Percentiles rank a stretch among this genome's conserved stretches.
phyloP scores from a whole-genome alignment of 441 rosid genomes.

The Viola pubescens region DNA sequence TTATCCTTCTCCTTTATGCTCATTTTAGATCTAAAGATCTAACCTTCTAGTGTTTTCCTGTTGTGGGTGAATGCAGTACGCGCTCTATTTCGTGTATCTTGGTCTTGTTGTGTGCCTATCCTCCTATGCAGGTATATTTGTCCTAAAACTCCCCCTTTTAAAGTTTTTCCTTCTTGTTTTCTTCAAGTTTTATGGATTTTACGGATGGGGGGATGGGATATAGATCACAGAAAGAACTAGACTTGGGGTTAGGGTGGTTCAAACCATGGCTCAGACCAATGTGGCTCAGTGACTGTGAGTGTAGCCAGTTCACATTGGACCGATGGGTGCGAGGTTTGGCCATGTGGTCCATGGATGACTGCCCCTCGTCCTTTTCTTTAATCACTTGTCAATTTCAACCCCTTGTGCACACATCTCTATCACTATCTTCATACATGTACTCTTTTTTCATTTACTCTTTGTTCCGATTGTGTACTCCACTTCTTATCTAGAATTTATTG shows the following conservation, averaged over 20 bases:
- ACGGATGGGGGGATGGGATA: not conserved
- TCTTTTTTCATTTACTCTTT: not conserved
- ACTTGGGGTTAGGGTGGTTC: not conserved
- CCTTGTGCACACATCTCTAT: constrained; percentile 16
- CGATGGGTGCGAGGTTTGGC: constrained; percentile 23
- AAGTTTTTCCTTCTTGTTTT: constrained; percentile 8
- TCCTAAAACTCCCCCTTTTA: not conserved
- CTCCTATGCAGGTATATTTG: constrained; percentile 70
- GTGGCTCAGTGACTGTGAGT: constrained; percentile 8
- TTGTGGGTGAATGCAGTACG: constrained; percentile 51
- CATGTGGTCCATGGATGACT: constrained; percentile 43
- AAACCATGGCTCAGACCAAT: constrained; percentile 6
- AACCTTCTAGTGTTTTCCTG: constrained; percentile 15
- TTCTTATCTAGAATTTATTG: not conserved
- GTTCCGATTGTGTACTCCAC: not conserved
- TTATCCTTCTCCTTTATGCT: constrained; percentile 1
- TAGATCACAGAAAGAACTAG: constrained; percentile 4
- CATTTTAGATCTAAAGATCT: constrained; percentile 31
- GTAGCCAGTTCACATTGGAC: constrained; percentile 26
- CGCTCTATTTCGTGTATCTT: constrained; percentile 89
- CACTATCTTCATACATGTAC: constrained; percentile 8
- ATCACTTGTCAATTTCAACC: constrained; percentile 25
- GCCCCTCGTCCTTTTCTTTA: constrained; percentile 23
- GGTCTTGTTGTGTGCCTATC: constrained; percentile 94
- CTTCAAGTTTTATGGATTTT: not conserved